Evolutionary conservation across 73 alveolate species (phyloP), one percentile per base, ranked within the genome.

Genomic region (Paramecium bursaria): DNA sequence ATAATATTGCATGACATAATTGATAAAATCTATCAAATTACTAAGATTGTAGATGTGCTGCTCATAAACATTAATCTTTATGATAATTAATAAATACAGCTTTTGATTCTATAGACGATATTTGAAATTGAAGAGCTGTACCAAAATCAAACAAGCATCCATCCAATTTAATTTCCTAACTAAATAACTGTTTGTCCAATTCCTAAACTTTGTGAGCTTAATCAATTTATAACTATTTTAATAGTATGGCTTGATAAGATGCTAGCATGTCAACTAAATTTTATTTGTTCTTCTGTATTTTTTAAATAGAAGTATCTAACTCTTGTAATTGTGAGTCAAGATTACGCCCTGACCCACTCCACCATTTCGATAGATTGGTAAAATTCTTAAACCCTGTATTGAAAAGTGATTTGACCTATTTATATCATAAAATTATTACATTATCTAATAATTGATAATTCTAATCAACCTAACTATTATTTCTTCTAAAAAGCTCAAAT

Each of bases 41-140:
- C 33, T 67, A 30, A 67, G 14, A 39, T 67, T 39, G 42, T 47
- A 35, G 10, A 31, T 42, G 19, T 42, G 44, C 11, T 31, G 21
- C 22, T 67, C 27, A 67, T 67, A 67, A 31, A 25, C n/a, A 35
- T 67, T 67, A 19, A 35, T 67, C 82, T 57, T 67, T 25, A 67
- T 15, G 5, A 15, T 39, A 35, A 35, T 7, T n/a, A 67, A 67
- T 33, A 25, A 15, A 35, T 67, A 67, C 82, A 67, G 44, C 14
- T n/a, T 67, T 67, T 25, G 33, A 42, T 67, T 67, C 82, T 33
- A 67, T 39, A 2, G 53, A 14, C 10, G 19, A 25, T 1, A 57
- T 67, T 67, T 67, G 10, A 27, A 35, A 67, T 39, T 67, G 46
- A 30, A 67, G 19, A 14, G 17, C 21, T 22, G 26, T 33, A n/a